These are phyloP conservation scores for Ensete glaucum DNA, from an alignment of 176 grass and related monocot genomes.

Conservation along the genomic window DNA sequence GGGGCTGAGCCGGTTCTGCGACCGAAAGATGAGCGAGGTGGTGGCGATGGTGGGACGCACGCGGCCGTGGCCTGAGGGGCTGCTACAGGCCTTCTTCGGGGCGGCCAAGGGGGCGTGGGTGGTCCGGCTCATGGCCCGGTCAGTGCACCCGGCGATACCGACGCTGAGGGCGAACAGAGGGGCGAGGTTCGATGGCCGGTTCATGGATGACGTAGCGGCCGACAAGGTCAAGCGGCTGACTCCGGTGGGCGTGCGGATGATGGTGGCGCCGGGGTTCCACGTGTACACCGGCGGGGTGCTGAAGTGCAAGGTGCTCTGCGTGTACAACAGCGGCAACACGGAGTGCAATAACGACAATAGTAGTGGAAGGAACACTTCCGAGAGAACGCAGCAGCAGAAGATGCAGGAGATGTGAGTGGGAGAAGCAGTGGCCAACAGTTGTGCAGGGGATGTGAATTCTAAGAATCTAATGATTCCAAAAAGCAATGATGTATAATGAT, in stretches of 20 bases:
- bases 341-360: not conserved
- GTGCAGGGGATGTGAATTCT: too few species aligned
- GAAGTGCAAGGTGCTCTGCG: conserved; percentile 85
- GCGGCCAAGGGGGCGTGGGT: conserved; percentile 71
- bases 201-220: conserved; percentile 71
- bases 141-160: conserved; percentile 67
- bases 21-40: conserved; percentile 93
- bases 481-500: too few species aligned
- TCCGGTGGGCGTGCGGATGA: conserved; percentile 69
- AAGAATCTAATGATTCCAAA: too few species aligned
- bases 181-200: conserved; percentile 63
- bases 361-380: not conserved
- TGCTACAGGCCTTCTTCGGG: conserved; percentile 75
- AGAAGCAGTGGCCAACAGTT: too few species aligned
- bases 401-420: too few species aligned
- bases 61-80: conserved; percentile 68
- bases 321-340: conserved; percentile 40
- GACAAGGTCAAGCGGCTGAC: conserved; percentile 37
- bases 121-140: conserved; percentile 69
- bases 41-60: conserved; percentile 55
- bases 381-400: conserved; percentile 31
- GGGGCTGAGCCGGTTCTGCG: conserved; percentile 81
- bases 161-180: conserved; percentile 56
- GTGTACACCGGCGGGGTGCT: conserved; percentile 66
- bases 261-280: conserved; percentile 82